A percentile compares a stretch with the other conserved stretches of the same genome.
Conservation (phyloP, 345 rosid genomes). For the Gossypium stocksii region DNA sequence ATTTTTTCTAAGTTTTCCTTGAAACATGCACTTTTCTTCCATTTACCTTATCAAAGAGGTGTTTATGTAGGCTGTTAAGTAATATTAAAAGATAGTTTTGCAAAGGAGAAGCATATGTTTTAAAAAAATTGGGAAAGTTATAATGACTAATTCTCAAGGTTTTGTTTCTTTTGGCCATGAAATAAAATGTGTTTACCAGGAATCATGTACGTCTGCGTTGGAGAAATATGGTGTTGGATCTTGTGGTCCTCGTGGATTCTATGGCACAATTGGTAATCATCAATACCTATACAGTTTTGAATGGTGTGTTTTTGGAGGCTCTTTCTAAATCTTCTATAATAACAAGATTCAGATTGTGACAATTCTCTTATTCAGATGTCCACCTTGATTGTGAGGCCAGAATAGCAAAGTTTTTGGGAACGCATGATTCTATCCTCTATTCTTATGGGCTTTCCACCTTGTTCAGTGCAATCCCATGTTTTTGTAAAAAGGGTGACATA, state of each 20-base stretch:
- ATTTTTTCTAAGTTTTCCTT: neutral
- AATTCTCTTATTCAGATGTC: conserved; percentile 58
- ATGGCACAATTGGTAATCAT: conserved; percentile 92
- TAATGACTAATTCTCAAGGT: neutral
- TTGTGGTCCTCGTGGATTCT: conserved; percentile 97
- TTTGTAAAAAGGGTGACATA: conserved; percentile 92
- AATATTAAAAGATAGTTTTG: neutral
- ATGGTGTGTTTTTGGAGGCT: neutral
- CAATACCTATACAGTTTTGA: neutral
- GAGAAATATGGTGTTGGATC: conserved; percentile 99
- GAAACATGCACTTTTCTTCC: neutral
- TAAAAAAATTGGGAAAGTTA: neutral
- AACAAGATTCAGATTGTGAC: conserved; percentile 15
- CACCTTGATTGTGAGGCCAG: conserved; percentile 98
- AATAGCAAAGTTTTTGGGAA: conserved; percentile 83
- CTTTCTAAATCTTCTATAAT: conserved; percentile 7
- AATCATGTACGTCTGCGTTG: conserved; percentile 80
- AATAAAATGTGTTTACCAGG: conserved; percentile 42
- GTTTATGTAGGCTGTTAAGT: neutral
- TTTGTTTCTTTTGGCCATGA: neutral
- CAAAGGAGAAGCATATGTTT: neutral
- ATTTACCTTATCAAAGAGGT: neutral
- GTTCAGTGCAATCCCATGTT: conserved; percentile 96
- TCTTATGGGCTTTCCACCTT: conserved; percentile 93
- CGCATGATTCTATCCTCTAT: conserved; percentile 92